Base-by-base conservation (phyloP, 257 asterid species). In the Gentiana dahurica region DNA sequence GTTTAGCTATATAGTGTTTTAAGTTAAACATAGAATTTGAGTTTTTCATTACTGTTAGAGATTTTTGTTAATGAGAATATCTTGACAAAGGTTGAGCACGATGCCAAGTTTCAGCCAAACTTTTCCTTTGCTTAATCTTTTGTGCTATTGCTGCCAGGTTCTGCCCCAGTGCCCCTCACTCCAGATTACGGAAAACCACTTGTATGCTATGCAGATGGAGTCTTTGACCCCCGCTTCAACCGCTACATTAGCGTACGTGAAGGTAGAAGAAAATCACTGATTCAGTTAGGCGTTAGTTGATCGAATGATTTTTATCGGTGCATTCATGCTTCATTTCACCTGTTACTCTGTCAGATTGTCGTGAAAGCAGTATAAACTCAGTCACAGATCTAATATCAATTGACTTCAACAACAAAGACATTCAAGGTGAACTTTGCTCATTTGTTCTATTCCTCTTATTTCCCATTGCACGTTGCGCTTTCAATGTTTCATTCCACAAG, bases 181-280 rank as follows among this genome's bases (percentile, higher is more conserved):
- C 96, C 95, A 32, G 89, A 91, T 69, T 91, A 87, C 55, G 78
- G 86, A 13, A 82, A 81, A 44, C 83, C 88, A 36, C 74, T 63
- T 38, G 95, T 83, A 61, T 83, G 81, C 65, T 91, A 81, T 72
- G 98, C 98, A 43, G 98, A 91, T 65, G 96, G 98, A 65, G 87
- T 91, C 53, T 78, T 77, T 78, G 96, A 91, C 65, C 65, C 78
- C 41, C 90, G 85, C 62, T 81, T 77, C 71, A 78, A 81, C 63
- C 89, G 96, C 53, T 87, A 71, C 59, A 69, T 91, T 64, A 71
- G 95, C 15, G 85, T 91, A 51, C 81, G 75, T 73, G 98, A 91
- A 91, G 98, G 98, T 91, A 65, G 34, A 65, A 65, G 34, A 65
- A 41, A 39, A 11, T 45, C 32, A 39, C 45, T 15, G 33, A 13